phyloP scores from a whole-genome alignment of 2,329 filamentous ascomycete genomes.

The Aspergillus fischeri region DNA sequence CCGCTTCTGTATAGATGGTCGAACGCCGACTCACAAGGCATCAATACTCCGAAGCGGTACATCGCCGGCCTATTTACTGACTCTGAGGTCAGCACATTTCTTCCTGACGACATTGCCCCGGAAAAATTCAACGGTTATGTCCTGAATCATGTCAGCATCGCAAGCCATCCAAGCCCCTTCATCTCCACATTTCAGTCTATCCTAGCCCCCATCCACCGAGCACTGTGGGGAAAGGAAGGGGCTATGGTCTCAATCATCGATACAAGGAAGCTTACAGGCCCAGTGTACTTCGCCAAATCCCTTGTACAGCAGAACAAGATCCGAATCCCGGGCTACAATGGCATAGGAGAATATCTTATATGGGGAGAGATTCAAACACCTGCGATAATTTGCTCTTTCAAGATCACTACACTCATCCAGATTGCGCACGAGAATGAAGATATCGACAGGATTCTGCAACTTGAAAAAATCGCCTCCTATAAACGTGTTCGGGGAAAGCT shows the following conservation, averaged over 20 bases:
- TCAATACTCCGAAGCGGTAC: slow-evolving; percentile 23
- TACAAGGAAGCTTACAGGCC: slow-evolving; percentile 15
- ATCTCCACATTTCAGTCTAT: slow-evolving; percentile 28
- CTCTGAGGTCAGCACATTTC: slow-evolving; percentile 1
- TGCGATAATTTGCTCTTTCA: slow-evolving; percentile 28
- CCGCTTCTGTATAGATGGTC: slow-evolving; percentile 33
- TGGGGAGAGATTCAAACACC: slow-evolving; percentile 27
- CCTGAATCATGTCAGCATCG: slow-evolving; percentile 21
- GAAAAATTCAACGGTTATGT: slow-evolving; percentile 20
- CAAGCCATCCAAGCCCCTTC: slow-evolving; percentile 24
- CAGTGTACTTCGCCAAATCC: slow-evolving; percentile 24
- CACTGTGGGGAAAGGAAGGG: slow-evolving; percentile 16
- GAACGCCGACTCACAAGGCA: slow-evolving; percentile 27
- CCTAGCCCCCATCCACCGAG: slow-evolving; percentile 30
- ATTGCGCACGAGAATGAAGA: slow-evolving; percentile 13
- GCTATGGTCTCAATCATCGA: slow-evolving; percentile 31
- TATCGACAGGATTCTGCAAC: slow-evolving; percentile 25
- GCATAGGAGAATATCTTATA: slow-evolving; percentile 30
- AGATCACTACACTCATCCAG: slow-evolving; percentile 17
- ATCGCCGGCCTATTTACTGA: slow-evolving; percentile 24
- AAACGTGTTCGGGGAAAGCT: slow-evolving; percentile 8
- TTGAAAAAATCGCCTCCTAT: slow-evolving; percentile 12
- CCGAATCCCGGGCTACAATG: slow-evolving; percentile 21
- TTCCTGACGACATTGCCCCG: slow-evolving; percentile 8
- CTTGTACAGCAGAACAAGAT: slow-evolving; percentile 17